These are phyloP conservation scores for Penicillium vulpinum DNA, from an alignment of 2,329 filamentous ascomycete species.

Conservation along the genomic window DNA sequence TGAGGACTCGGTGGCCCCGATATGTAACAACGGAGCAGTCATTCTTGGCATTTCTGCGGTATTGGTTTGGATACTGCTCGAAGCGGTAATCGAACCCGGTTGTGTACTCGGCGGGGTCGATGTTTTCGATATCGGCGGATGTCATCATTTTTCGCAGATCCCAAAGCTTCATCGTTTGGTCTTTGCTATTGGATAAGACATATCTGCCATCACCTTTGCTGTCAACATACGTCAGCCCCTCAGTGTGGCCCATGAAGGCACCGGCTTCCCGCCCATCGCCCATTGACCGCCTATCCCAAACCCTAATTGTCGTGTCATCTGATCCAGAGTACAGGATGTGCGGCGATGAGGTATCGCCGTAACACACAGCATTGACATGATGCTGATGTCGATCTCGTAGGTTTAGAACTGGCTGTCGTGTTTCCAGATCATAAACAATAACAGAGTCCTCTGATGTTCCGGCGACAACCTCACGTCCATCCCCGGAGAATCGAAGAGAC, in stretches of 20 bases:
- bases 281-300: slow-evolving; percentile 84
- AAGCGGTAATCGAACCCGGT: slow-evolving; percentile 66
- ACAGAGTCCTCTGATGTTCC: slow-evolving; percentile 78
- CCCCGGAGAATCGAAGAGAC: slow-evolving; percentile 89
- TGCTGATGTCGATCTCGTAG: slow-evolving; percentile 74
- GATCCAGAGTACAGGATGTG: slow-evolving; percentile 96
- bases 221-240: slow-evolving; percentile 66
- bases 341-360: slow-evolving; percentile 82
- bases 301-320: slow-evolving; percentile 89
- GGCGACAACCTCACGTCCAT: slow-evolving; percentile 85
- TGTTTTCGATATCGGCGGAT: slow-evolving; percentile 57
- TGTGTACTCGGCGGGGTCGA: slow-evolving; percentile 55
- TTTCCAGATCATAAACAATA: slow-evolving; percentile 90
- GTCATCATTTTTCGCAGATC: slow-evolving; percentile 87
- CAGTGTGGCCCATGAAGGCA: slow-evolving; percentile 65
- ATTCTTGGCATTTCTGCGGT: slow-evolving; percentile 64
- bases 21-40: slow-evolving; percentile 95
- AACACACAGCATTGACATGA: slow-evolving; percentile 96
- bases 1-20: slow-evolving; percentile 82
- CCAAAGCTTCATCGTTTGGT: slow-evolving; percentile 97
- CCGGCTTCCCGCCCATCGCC: slow-evolving; percentile 62
- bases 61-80: slow-evolving; percentile 54
- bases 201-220: slow-evolving; percentile 89
- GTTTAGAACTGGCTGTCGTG: slow-evolving; percentile 69
- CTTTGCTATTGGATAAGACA: slow-evolving; percentile 90